Percentiles rank a stretch among this genome's conserved stretches.
Conservation (phyloP, 192 early-diverging fungal genomes). For the Backusella parvicylindrica region DNA sequence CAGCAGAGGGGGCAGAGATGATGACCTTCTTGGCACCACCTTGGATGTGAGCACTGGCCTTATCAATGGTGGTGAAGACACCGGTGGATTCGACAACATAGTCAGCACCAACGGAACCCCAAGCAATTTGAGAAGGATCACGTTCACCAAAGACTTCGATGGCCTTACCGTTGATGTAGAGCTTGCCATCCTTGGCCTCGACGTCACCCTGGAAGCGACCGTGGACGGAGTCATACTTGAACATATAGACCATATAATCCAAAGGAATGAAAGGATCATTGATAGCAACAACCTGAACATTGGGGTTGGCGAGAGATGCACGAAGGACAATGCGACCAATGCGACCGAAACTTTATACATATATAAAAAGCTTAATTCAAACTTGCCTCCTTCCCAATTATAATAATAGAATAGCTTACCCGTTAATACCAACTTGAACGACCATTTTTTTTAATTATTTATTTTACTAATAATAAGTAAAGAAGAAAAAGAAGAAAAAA, state of each 20-base stretch:
- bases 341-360: constrained; percentile 82
- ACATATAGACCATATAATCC: constrained; percentile 97
- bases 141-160: constrained; percentile 75
- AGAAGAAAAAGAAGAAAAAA: background rate
- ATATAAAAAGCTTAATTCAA: background rate
- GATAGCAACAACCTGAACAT: constrained; percentile 82
- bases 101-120: constrained; percentile 76
- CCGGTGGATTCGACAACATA: constrained; percentile 99
- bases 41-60: constrained; percentile 80
- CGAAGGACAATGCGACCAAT: constrained; percentile 97
- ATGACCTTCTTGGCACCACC: constrained; percentile 99
- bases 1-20: constrained; percentile 94
- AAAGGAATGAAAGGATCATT: constrained; percentile 98
- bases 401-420: background rate
- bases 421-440: constrained; percentile 11
- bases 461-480: background rate
- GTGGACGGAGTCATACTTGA: constrained; percentile 99
- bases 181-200: constrained; percentile 75
- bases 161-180: constrained; percentile 81
- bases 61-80: constrained; percentile 93
- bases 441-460: background rate
- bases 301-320: constrained; percentile 70
- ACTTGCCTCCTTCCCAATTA: background rate
- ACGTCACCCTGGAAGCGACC: constrained; percentile 89
- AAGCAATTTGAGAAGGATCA: constrained; percentile 87